These are phyloP conservation scores for Podaxis carcinomalis DNA, from an alignment of 768 basidiomycete species.

Conservation along the genomic window DNA sequence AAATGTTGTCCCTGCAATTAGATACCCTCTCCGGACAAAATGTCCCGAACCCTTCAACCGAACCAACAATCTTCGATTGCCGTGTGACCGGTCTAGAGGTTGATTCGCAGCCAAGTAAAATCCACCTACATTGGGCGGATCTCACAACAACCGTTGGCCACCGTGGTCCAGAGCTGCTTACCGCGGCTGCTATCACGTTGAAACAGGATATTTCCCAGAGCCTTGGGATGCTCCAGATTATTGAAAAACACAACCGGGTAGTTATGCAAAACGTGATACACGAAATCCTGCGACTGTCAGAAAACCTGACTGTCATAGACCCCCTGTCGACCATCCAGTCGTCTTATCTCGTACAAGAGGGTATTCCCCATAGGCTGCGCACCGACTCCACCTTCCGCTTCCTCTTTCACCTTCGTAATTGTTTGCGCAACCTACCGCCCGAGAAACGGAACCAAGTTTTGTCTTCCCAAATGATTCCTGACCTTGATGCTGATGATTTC, in stretches of 20 bases:
- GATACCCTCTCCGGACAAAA: conserved; percentile 30
- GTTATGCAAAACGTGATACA: conserved; percentile 38
- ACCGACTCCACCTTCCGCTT: conserved; percentile 71
- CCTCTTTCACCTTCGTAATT: conserved; percentile 72
- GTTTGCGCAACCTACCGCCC: conserved; percentile 40
- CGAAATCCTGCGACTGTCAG: conserved; percentile 48
- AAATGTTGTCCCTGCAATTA: conserved; percentile 19
- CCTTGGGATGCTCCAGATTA: conserved; percentile 20
- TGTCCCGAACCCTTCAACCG: conserved; percentile 19
- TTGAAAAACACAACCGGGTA: conserved; percentile 23
- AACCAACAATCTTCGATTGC: conserved; percentile 24
- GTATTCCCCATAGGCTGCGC: conserved; percentile 63
- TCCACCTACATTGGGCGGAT: conserved; percentile 14
- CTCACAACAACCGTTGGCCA: conserved; percentile 30
- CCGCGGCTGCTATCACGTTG: conserved; percentile 29
- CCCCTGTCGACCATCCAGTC: conserved; percentile 82
- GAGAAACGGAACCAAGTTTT: conserved; percentile 23
- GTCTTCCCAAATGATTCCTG: not conserved
- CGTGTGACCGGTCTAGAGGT: conserved; percentile 14
- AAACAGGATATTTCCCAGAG: conserved; percentile 21
- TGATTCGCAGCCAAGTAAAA: conserved; percentile 9
- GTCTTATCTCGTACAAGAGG: conserved; percentile 77
- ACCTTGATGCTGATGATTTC: conserved; percentile 26
- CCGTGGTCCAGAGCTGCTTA: conserved; percentile 37
- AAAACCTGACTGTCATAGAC: conserved; percentile 52